These are phyloP conservation scores for Zostera marina DNA, from an alignment of 116 monocot species.

Conservation along the genomic window DNA sequence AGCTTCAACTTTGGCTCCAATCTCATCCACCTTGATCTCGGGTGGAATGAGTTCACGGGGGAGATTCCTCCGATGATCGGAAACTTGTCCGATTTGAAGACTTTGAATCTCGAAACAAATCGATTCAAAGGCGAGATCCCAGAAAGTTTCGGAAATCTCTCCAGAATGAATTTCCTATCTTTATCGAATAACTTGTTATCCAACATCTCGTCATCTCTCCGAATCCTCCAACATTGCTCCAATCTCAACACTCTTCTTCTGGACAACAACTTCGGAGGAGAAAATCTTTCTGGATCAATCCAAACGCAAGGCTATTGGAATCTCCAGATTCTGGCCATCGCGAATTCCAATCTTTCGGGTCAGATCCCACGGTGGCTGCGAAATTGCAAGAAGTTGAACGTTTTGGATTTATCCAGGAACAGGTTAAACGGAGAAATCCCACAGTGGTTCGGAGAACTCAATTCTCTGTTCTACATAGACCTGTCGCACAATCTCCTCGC, in stretches of 20 bases:
- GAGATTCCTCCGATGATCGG: too few relatives aligned
- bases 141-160: conserved; percentile 33
- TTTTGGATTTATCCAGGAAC: conserved; percentile 84
- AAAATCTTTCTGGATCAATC: conserved; percentile 26
- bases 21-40: too few relatives aligned
- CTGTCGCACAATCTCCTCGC: conserved; percentile 62
- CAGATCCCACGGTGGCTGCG: conserved; percentile 37
- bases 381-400: conserved; percentile 29
- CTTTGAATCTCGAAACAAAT: conserved; percentile 47
- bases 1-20: too few relatives aligned
- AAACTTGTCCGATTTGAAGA: too few relatives aligned
- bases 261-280: conserved; percentile 45
- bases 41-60: too few relatives aligned
- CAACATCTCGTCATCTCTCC: conserved; percentile 36
- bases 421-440: conserved; percentile 39
- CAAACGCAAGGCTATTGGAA: conserved; percentile 25
- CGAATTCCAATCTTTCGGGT: conserved; percentile 45
- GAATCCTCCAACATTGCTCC: conserved; percentile 41
- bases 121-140: conserved; percentile 50
- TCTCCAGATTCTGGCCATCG: conserved; percentile 33
- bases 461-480: conserved; percentile 66
- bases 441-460: conserved; percentile 34
- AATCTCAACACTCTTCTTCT: conserved; percentile 44
- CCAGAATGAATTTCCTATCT: conserved; percentile 34
- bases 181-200: conserved; percentile 48